These are phyloP conservation scores for Camellia japonica DNA, from an alignment of 148 eudicot genomes.

Conservation along the genomic window DNA sequence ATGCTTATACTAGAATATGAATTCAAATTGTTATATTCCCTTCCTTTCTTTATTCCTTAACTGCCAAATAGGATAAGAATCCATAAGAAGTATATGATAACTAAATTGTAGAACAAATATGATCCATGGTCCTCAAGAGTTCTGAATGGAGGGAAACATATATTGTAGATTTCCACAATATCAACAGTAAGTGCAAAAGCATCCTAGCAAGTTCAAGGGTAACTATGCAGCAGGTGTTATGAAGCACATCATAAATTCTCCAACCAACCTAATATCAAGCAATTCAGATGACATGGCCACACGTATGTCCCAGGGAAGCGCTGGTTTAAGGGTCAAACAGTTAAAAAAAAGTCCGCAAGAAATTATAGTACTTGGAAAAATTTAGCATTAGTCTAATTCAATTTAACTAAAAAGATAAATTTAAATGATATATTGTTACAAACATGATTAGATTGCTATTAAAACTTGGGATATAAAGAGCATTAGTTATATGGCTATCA, in stretches of 20 bases:
- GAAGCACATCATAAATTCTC: background rate
- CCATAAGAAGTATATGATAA: background rate
- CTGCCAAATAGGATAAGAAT: background rate
- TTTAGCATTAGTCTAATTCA: background rate
- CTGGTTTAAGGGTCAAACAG: background rate
- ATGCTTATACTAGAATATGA: conserved; percentile 1
- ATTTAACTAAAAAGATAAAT: background rate
- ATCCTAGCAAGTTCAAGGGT: background rate
- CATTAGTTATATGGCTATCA: background rate
- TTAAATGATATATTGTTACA: conserved; percentile 2
- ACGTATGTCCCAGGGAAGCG: background rate
- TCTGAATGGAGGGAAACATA: background rate
- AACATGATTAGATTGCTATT: background rate
- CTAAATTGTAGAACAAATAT: background rate
- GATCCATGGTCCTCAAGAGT: background rate
- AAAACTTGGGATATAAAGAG: background rate
- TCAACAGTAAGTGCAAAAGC: background rate
- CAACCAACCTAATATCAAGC: background rate
- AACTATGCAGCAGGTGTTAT: background rate
- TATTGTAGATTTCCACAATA: background rate
- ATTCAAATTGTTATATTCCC: background rate
- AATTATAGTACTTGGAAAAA: background rate
- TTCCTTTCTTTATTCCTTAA: background rate
- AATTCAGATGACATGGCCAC: background rate
- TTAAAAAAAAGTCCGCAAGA: background rate